phyloP scores from a whole-genome alignment of 305 asterid species.

The Rubia peregrina region DNA sequence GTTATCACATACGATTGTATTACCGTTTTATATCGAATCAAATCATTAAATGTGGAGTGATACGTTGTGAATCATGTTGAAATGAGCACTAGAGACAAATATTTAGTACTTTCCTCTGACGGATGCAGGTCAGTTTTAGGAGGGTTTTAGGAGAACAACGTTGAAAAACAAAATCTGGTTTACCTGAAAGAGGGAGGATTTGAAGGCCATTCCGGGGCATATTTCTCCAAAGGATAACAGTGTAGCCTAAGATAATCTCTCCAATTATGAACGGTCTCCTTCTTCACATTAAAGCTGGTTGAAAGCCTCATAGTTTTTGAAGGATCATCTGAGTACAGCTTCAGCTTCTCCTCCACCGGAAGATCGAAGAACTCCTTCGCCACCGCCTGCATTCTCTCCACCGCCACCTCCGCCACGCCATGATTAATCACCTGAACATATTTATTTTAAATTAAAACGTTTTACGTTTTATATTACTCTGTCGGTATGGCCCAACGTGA shows the following conservation, averaged over 20 bases:
- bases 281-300: conserved; percentile 69
- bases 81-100: too few relatives aligned
- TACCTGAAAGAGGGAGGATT: conserved; percentile 71
- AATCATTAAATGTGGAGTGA: too few relatives aligned
- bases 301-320: conserved; percentile 70
- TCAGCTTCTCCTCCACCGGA: conserved; percentile 81
- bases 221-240: conserved; percentile 75
- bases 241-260: conserved; percentile 90
- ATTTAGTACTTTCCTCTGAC: too few relatives aligned
- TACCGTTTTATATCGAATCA: too few relatives aligned
- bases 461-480: too few relatives aligned
- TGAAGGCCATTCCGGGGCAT: conserved; percentile 81
- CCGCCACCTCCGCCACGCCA: conserved; percentile 45
- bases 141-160: too few relatives aligned
- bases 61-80: too few relatives aligned
- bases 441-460: too few relatives aligned
- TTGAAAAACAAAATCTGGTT: neutral
- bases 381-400: conserved; percentile 41
- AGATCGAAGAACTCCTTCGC: conserved; percentile 62
- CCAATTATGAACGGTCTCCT: conserved; percentile 88
- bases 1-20: too few relatives aligned
- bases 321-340: conserved; percentile 80
- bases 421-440: conserved; percentile 61
- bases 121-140: too few relatives aligned
- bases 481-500: too few relatives aligned